A percentile compares a stretch with the other conserved stretches of the same genome.
Evolutionary conservation across 192 early-diverging fungal genomes (phyloP).

Genomic region (Lobosporangium transversale): DNA sequence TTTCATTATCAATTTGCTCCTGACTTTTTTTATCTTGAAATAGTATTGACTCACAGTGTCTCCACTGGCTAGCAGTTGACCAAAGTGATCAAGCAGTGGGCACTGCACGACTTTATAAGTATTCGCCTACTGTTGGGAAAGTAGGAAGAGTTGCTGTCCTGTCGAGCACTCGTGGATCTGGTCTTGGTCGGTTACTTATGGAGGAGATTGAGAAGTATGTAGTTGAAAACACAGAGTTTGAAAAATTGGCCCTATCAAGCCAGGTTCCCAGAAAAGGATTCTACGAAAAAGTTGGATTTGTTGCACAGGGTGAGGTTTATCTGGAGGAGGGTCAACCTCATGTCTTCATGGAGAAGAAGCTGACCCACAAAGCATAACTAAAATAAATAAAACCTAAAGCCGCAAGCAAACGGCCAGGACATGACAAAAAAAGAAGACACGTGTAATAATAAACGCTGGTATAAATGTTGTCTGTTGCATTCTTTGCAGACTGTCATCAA

Average conservation of each 20-base stretch:
- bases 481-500: too few relatives aligned
- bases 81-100: conserved; percentile 18
- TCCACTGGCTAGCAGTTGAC: conserved; percentile 43
- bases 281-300: conserved; percentile 40
- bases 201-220: conserved; percentile 28
- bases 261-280: conserved; percentile 41
- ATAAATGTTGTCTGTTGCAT: too few relatives aligned
- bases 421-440: too few relatives aligned
- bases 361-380: not conserved
- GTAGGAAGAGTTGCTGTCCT: conserved; percentile 45
- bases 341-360: conserved; percentile 30
- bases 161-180: conserved; percentile 24
- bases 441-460: too few relatives aligned
- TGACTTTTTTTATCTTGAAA: too few relatives aligned
- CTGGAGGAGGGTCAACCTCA: conserved; percentile 45
- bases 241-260: conserved; percentile 26
- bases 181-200: conserved; percentile 40
- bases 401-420: too few relatives aligned
- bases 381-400: not conserved
- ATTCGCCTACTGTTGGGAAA: conserved; percentile 33
- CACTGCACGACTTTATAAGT: conserved; percentile 34
- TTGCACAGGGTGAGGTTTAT: conserved; percentile 24
- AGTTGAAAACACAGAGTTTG: conserved; percentile 6
- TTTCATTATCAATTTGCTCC: not conserved
- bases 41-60: conserved; percentile 39